These are phyloP conservation scores for Ogataea chonburiensis DNA, from an alignment of 805 yeast species.

Conservation along the genomic window DNA sequence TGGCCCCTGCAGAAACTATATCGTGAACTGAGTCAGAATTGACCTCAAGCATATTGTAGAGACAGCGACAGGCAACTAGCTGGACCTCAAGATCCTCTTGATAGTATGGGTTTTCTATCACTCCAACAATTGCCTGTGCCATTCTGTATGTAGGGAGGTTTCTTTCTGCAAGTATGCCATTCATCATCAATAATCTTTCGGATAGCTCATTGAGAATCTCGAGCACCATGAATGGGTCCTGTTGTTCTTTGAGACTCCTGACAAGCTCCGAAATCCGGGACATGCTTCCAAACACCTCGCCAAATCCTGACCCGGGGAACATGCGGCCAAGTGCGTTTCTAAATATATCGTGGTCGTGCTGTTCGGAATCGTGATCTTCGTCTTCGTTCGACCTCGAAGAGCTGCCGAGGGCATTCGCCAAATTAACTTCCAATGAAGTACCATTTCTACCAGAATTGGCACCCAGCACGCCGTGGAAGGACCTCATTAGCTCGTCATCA, in stretches of 20 bases:
- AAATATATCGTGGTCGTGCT: slow-evolving; percentile 19
- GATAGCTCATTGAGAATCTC: slow-evolving; percentile 67
- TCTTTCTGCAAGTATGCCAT: slow-evolving; percentile 58
- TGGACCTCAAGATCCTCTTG: slow-evolving; percentile 76
- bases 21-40: slow-evolving; percentile 60
- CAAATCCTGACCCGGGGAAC: slow-evolving; percentile 31
- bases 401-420: slow-evolving; percentile 15
- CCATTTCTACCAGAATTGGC: slow-evolving; percentile 8
- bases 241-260: slow-evolving; percentile 41
- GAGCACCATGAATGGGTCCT: slow-evolving; percentile 58
- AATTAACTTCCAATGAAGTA: slow-evolving; percentile 7
- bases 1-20: slow-evolving; percentile 63
- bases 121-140: slow-evolving; percentile 51
- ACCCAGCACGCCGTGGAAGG: slow-evolving; percentile 17
- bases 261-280: slow-evolving; percentile 32
- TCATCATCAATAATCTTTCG: slow-evolving; percentile 64
- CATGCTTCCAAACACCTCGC: slow-evolving; percentile 27
- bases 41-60: slow-evolving; percentile 77
- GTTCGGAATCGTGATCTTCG: slow-evolving; percentile 23
- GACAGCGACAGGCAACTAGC: slow-evolving; percentile 77
- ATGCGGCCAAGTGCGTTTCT: slow-evolving; percentile 28
- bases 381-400: slow-evolving; percentile 18
- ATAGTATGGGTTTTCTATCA: slow-evolving; percentile 56
- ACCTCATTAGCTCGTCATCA: slow-evolving; percentile 19
- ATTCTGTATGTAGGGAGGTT: slow-evolving; percentile 59